A percentile compares a stretch with the other conserved stretches of the same genome.
phyloP scores from a whole-genome alignment of 2,329 filamentous ascomycete genomes.

The Ilyonectria robusta region DNA sequence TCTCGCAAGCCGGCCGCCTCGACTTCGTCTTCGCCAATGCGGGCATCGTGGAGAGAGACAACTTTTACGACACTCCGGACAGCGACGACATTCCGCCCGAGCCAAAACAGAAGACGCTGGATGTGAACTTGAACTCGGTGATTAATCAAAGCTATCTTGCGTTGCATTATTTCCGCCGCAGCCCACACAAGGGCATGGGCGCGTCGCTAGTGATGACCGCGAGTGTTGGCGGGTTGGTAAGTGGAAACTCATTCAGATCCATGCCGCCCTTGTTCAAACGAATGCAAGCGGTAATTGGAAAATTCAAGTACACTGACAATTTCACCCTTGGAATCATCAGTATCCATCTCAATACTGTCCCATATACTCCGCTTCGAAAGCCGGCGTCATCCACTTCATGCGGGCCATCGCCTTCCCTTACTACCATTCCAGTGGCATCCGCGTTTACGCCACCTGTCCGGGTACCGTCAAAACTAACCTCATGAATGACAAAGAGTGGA shows the following conservation, averaged over 20 bases:
- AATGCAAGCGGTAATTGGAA: neutral
- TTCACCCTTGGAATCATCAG: neutral
- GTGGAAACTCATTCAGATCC: constrained; percentile 10
- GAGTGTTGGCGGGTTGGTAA: constrained; percentile 49
- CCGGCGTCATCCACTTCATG: constrained; percentile 52
- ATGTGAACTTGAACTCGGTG: constrained; percentile 55
- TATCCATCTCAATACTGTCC: constrained; percentile 50
- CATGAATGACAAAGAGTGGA: constrained; percentile 46
- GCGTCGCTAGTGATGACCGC: constrained; percentile 49
- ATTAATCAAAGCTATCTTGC: constrained; percentile 57
- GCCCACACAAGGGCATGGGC: constrained; percentile 37
- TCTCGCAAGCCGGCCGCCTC: constrained; percentile 10
- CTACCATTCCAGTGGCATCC: constrained; percentile 47
- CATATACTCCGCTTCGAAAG: constrained; percentile 52
- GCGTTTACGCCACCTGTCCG: constrained; percentile 52
- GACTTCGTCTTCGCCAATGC: constrained; percentile 34
- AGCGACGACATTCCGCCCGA: constrained; percentile 28
- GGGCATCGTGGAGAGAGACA: constrained; percentile 30
- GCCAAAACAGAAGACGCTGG: constrained; percentile 47
- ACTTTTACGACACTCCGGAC: constrained; percentile 29
- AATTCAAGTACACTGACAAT: neutral
- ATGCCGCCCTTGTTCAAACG: neutral
- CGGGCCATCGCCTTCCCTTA: constrained; percentile 48
- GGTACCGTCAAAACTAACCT: constrained; percentile 51
- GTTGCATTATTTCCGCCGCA: constrained; percentile 57